A percentile compares a stretch with the other conserved stretches of the same genome.
Evolutionary conservation across 495 filamentous ascomycete species (phyloP).

Genomic region (Chaetomium cochliodes): DNA sequence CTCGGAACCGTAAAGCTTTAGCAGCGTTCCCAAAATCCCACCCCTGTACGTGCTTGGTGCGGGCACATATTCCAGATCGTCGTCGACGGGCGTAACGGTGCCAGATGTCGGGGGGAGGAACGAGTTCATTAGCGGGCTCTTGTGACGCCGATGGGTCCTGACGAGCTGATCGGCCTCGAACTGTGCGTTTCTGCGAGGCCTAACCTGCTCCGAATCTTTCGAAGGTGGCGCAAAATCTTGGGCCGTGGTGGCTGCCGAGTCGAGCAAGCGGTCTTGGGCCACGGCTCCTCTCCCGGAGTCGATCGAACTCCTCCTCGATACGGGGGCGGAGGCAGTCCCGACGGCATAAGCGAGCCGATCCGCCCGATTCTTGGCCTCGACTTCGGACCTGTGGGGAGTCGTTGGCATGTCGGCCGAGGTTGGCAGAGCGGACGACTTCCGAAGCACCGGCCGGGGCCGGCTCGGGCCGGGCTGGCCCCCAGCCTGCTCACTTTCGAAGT

Average conservation of each 20-base stretch:
- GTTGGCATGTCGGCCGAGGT: conserved; percentile 12
- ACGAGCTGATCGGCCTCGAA: conserved; percentile 32
- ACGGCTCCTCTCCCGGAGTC: conserved; percentile 18
- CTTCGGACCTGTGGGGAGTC: conserved; percentile 27
- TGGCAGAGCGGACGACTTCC: conserved; percentile 23
- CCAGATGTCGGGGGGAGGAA: conserved; percentile 23
- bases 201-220: conserved; percentile 11
- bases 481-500: conserved; percentile 28
- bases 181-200: conserved; percentile 25
- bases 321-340: conserved; percentile 37
- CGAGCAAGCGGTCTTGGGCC: conserved; percentile 15
- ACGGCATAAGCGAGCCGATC: conserved; percentile 38
- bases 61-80: conserved; percentile 62
- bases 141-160: conserved; percentile 27
- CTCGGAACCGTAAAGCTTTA: conserved; percentile 67
- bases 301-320: conserved; percentile 34
- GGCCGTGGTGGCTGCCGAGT: not conserved
- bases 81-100: conserved; percentile 38
- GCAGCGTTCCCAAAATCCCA: conserved; percentile 72
- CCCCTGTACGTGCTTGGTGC: conserved; percentile 68
- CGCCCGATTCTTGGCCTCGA: conserved; percentile 37
- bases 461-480: conserved; percentile 21
- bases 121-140: conserved; percentile 24
- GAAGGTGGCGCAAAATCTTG: conserved; percentile 19
- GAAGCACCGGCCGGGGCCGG: conserved; percentile 34